These are phyloP conservation scores for Beta corolliflora DNA, from an alignment of 179 eudicot genomes.

Conservation along the genomic window DNA sequence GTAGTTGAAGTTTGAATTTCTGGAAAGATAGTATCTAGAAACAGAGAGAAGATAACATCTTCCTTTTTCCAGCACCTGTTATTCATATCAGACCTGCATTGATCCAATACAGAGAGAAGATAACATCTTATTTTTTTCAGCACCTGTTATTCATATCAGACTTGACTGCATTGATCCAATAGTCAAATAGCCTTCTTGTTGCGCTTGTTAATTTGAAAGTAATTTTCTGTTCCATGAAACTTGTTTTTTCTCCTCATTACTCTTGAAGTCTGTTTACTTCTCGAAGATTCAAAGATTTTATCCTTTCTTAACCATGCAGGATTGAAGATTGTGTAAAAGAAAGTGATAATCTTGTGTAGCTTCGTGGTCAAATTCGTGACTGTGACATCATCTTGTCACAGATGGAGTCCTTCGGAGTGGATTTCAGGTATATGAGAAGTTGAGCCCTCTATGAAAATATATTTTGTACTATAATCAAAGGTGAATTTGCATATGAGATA, in stretches of 20 bases:
- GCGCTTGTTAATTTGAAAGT: neutral
- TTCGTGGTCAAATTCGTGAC: conserved; percentile 97
- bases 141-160: neutral
- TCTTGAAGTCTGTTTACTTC: conserved; percentile 6
- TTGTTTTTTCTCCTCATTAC: neutral
- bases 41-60: neutral
- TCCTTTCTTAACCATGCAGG: conserved; percentile 49
- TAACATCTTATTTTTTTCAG: neutral
- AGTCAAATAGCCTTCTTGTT: conserved; percentile 5
- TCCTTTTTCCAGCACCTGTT: neutral
- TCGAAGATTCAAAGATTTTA: conserved; percentile 9
- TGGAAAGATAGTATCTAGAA: neutral
- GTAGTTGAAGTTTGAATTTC: neutral
- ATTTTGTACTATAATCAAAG: neutral
- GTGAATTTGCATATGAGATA: neutral
- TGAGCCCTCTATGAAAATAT: conserved; percentile 7
- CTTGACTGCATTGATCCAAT: neutral
- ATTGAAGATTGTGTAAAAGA: conserved; percentile 96
- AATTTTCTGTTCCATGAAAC: neutral
- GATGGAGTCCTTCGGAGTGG: conserved; percentile 95
- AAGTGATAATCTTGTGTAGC: conserved; percentile 95
- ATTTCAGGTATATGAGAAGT: conserved; percentile 67
- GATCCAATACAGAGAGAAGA: neutral
- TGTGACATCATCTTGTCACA: conserved; percentile 90
- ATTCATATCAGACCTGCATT: neutral